These are phyloP conservation scores for Gossypium australe DNA, from an alignment of 345 rosid genomes.

Conservation along the genomic window DNA sequence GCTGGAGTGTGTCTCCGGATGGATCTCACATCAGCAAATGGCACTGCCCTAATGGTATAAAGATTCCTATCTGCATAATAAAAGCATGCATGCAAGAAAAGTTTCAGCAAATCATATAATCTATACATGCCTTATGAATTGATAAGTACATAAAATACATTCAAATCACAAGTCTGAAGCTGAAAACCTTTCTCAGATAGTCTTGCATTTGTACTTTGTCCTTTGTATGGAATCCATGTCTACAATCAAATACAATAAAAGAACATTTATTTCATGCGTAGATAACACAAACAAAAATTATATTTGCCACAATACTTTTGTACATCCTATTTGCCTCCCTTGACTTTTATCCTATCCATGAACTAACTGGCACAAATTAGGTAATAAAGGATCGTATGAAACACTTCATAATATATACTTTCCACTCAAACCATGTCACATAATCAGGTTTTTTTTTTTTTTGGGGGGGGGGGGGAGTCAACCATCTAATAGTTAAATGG, in stretches of 20 bases:
- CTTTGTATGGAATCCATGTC: conserved; percentile 96
- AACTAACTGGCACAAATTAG: background rate
- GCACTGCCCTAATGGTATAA: conserved; percentile 72
- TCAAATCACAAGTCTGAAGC: background rate
- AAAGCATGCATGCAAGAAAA: conserved; percentile 9
- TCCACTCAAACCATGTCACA: too few species aligned
- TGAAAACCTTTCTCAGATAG: conserved; percentile 74
- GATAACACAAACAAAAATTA: background rate
- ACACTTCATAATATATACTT: too few species aligned
- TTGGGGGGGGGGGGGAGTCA: too few species aligned
- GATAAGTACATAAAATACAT: background rate
- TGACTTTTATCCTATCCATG: background rate
- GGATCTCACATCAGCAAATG: conserved; percentile 74
- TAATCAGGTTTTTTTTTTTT: too few species aligned
- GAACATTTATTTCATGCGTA: background rate
- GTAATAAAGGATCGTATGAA: too few species aligned
- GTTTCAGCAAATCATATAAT: background rate
- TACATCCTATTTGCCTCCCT: background rate
- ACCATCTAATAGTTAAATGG: too few species aligned
- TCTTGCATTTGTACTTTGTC: conserved; percentile 56
- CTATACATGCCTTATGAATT: background rate
- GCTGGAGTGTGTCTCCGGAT: conserved; percentile 81
- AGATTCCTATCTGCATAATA: conserved; percentile 69
- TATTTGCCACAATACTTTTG: background rate
- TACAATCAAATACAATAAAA: conserved; percentile 20